A percentile compares a stretch with the other conserved stretches of the same genome.
These are phyloP conservation scores for Diaporthe vaccinii DNA, from an alignment of 2,329 filamentous ascomycete species.

Conservation along the genomic window DNA sequence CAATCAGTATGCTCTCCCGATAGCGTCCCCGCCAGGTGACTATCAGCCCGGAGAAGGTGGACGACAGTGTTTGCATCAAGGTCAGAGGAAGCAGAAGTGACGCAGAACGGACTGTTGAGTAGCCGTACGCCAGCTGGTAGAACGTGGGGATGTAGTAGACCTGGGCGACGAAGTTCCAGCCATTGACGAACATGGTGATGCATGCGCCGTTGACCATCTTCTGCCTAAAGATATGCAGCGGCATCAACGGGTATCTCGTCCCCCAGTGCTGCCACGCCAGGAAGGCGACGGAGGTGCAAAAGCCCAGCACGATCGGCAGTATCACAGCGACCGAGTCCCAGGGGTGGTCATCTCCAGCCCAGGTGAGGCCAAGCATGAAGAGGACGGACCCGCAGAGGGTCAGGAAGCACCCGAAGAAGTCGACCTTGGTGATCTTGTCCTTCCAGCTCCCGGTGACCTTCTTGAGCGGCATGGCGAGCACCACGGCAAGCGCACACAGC, in stretches of 20 bases:
- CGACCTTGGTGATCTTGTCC: slow-evolving; percentile 36
- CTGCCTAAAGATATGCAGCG: slow-evolving; percentile 40
- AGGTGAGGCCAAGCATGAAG: slow-evolving; percentile 8
- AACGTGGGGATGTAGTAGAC: slow-evolving; percentile 42
- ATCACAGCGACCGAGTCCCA: slow-evolving; percentile 39
- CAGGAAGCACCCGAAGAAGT: slow-evolving; percentile 36
- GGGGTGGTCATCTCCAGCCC: slow-evolving; percentile 37
- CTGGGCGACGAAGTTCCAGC: slow-evolving; percentile 41
- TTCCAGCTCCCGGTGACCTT: slow-evolving; percentile 33
- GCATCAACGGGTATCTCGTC: background rate
- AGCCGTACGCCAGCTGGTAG: slow-evolving; percentile 42
- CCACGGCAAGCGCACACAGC: slow-evolving; percentile 37
- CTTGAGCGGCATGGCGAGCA: slow-evolving; percentile 41
- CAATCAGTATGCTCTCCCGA: slow-evolving; percentile 29
- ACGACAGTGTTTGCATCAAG: slow-evolving; percentile 39
- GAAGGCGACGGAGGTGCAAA: slow-evolving; percentile 27
- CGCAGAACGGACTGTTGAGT: slow-evolving; percentile 40
- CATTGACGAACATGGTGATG: slow-evolving; percentile 40
- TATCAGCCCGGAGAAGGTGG: slow-evolving; percentile 32
- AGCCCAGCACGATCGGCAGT: slow-evolving; percentile 35
- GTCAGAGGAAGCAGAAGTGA: slow-evolving; percentile 40
- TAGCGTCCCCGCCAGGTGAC: slow-evolving; percentile 41
- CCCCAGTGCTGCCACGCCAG: slow-evolving; percentile 12
- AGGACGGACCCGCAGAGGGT: background rate
- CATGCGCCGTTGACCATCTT: slow-evolving; percentile 32